phyloP scores from a whole-genome alignment of 257 asterid genomes.

The Solanum okadae region DNA sequence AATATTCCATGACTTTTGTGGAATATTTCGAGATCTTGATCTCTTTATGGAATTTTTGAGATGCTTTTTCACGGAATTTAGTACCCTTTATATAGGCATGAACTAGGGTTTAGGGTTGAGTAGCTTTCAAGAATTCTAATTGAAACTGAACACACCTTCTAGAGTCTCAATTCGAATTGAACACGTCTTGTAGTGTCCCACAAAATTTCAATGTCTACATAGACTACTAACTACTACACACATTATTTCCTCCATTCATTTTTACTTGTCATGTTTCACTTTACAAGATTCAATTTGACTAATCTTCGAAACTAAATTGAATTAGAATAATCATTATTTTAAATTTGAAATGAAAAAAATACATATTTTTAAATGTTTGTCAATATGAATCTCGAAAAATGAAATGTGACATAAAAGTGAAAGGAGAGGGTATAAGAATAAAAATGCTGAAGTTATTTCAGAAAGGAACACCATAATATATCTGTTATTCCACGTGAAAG shows the following conservation, averaged over 20 bases:
- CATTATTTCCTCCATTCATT: neutral
- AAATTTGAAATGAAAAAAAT: neutral
- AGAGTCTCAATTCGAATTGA: too few relatives aligned
- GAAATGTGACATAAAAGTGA: neutral
- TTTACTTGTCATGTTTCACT: accelerated
- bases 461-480: neutral
- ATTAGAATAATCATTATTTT: neutral
- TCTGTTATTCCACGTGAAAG: neutral
- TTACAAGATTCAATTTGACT: neutral
- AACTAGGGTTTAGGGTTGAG: too few relatives aligned
- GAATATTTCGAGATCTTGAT: too few relatives aligned
- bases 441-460: neutral
- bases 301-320: neutral
- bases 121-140: too few relatives aligned
- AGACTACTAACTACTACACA: neutral
- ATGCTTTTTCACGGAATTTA: too few relatives aligned
- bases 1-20: too few relatives aligned
- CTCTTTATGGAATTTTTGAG: too few relatives aligned
- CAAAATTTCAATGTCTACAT: too few relatives aligned
- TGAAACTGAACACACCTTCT: too few relatives aligned
- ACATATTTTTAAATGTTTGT: neutral
- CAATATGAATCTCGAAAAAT: neutral
- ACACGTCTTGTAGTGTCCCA: too few relatives aligned
- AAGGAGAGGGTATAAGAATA: neutral
- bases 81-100: too few relatives aligned